Evolutionary conservation across 176 grass and related monocot species (phyloP).

Genomic region (Triticum dicoccoides): DNA sequence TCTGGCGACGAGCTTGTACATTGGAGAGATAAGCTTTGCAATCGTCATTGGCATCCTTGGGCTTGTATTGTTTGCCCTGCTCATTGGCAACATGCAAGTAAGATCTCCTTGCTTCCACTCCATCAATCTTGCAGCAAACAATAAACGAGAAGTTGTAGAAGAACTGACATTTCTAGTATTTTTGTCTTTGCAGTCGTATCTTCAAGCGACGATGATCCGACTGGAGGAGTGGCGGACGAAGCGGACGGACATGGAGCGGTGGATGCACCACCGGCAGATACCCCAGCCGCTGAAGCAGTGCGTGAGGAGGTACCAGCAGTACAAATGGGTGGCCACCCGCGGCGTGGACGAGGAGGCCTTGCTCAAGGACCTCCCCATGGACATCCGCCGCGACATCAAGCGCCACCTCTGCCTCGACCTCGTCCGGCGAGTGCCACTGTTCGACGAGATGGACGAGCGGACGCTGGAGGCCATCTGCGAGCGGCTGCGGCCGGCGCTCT

Average conservation of each 20-base stretch:
- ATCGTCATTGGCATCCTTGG: slow-evolving; percentile 82
- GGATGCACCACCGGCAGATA: slow-evolving; percentile 96
- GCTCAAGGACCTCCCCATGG: slow-evolving; percentile 71
- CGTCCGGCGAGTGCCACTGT: slow-evolving; percentile 69
- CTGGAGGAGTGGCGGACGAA: slow-evolving; percentile 91
- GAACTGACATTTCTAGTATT: not conserved
- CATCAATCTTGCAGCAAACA: not conserved
- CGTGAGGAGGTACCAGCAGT: slow-evolving; percentile 84
- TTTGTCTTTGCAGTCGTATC: slow-evolving; percentile 63
- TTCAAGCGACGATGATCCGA: slow-evolving; percentile 81
- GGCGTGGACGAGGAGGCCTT: slow-evolving; percentile 86
- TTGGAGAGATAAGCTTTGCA: slow-evolving; percentile 73
- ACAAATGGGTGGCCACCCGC: slow-evolving; percentile 75
- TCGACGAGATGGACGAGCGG: slow-evolving; percentile 97
- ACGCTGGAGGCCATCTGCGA: slow-evolving; percentile 99
- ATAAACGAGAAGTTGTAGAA: not conserved
- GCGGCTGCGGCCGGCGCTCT: slow-evolving; percentile 80
- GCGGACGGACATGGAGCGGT: slow-evolving; percentile 88
- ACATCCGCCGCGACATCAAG: slow-evolving; percentile 90
- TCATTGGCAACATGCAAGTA: slow-evolving; percentile 99
- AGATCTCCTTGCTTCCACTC: not conserved
- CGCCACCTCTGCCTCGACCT: slow-evolving; percentile 92
- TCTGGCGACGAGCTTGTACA: slow-evolving; percentile 63
- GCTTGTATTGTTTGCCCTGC: slow-evolving; percentile 82
- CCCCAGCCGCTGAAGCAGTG: slow-evolving; percentile 68